Evolutionary conservation across 2,329 filamentous ascomycete genomes (phyloP).

Genomic region (Diaporthe citrichinensis): DNA sequence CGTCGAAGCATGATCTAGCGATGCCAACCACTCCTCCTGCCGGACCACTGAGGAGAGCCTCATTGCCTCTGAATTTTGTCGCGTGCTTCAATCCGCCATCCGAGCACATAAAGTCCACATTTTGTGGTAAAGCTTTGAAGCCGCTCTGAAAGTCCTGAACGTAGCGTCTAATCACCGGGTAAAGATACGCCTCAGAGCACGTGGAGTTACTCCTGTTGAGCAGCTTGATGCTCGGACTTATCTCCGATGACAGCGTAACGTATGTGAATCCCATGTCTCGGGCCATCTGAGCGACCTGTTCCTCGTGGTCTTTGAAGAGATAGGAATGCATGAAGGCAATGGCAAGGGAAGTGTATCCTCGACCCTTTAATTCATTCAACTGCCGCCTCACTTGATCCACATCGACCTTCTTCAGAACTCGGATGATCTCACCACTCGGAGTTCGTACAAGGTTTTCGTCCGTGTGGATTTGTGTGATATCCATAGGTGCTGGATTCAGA

Average conservation of each 20-base stretch:
- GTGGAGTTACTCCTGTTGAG: constrained; percentile 61
- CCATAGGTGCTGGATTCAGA: constrained; percentile 34
- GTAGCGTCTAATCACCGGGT: constrained; percentile 58
- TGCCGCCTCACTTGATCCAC: constrained; percentile 18
- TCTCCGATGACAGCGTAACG: constrained; percentile 54
- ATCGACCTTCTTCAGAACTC: constrained; percentile 35
- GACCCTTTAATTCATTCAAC: constrained; percentile 32
- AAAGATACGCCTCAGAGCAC: constrained; percentile 60
- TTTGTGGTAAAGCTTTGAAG: constrained; percentile 46
- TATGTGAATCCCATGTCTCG: constrained; percentile 56
- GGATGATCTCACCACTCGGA: constrained; percentile 37
- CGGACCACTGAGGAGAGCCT: constrained; percentile 80
- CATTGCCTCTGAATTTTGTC: constrained; percentile 76
- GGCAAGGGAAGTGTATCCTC: constrained; percentile 61
- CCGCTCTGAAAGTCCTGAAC: constrained; percentile 56
- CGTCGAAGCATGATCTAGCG: constrained; percentile 80
- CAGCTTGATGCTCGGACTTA: constrained; percentile 60
- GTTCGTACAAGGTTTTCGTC: constrained; percentile 33
- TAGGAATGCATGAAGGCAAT: constrained; percentile 84
- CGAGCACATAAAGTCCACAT: constrained; percentile 82
- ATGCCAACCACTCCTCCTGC: constrained; percentile 86
- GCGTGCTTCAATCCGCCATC: constrained; percentile 67
- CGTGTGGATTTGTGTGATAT: background rate
- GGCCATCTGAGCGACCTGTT: constrained; percentile 53
- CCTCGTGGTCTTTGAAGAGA: constrained; percentile 73